phyloP scores from a whole-genome alignment of 257 asterid genomes.

The Solanum bukasovii region DNA sequence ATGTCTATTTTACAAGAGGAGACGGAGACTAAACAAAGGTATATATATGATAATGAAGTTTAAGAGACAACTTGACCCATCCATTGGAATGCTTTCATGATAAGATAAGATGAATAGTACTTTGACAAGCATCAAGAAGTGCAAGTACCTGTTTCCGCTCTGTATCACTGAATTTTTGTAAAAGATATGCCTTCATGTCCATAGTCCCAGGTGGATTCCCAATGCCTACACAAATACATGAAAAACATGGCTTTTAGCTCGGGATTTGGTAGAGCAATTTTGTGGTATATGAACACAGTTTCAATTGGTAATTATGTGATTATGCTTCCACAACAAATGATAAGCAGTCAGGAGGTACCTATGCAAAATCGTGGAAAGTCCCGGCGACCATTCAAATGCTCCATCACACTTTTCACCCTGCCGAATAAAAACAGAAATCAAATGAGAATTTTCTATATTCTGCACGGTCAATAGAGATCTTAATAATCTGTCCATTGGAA shows the following conservation, averaged over 20 bases:
- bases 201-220: conserved; percentile 93
- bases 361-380: conserved; percentile 91
- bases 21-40: neutral
- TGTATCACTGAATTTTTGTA: conserved; percentile 75
- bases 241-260: neutral
- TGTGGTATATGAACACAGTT: neutral
- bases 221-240: conserved; percentile 35
- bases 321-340: neutral
- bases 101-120: neutral
- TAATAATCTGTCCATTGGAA: neutral
- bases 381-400: conserved; percentile 75
- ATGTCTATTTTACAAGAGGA: neutral
- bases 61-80: neutral
- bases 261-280: neutral
- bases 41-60: neutral
- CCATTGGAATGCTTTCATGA: neutral
- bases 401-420: conserved; percentile 92
- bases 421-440: neutral
- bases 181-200: conserved; percentile 93
- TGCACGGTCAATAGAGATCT: neutral
- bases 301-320: neutral
- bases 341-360: conserved; percentile 28
- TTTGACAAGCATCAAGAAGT: neutral
- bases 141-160: conserved; percentile 69
- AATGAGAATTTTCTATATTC: neutral